Evolutionary conservation across 768 basidiomycete species (phyloP).

Genomic region (Rhodotorula graminis): DNA sequence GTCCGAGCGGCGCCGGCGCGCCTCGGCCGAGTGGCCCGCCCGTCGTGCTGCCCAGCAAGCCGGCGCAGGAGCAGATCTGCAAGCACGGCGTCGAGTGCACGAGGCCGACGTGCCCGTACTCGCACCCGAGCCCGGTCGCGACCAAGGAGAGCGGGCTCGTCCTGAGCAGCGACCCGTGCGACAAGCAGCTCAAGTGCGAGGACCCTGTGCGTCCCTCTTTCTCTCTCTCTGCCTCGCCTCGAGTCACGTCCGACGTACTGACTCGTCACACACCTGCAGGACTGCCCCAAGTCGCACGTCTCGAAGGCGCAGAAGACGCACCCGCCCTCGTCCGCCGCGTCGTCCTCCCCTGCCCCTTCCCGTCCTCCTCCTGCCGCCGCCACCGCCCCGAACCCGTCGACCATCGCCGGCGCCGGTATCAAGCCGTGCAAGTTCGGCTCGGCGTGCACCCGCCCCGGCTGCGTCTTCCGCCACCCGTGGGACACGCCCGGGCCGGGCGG

Average conservation of each 20-base stretch:
- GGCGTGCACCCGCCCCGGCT: conserved; percentile 63
- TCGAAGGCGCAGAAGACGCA: conserved; percentile 39
- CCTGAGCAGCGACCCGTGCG: conserved; percentile 86
- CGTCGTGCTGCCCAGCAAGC: conserved; percentile 46
- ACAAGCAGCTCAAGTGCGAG: conserved; percentile 78
- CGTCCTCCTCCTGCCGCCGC: not conserved
- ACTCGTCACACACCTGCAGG: conserved; percentile 18
- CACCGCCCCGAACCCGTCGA: conserved; percentile 23
- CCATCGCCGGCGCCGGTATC: conserved; percentile 21
- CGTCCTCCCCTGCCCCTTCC: conserved; percentile 6
- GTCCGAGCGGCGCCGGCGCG: conserved; percentile 16
- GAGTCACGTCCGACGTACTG: not conserved
- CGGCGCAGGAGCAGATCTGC: conserved; percentile 58
- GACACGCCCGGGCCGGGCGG: conserved; percentile 46
- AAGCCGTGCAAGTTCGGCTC: conserved; percentile 55
- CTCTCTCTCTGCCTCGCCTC: not conserved
- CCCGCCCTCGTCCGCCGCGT: not conserved
- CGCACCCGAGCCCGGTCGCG: conserved; percentile 95
- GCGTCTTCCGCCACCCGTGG: conserved; percentile 64
- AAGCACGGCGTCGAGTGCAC: conserved; percentile 88
- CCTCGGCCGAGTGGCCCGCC: conserved; percentile 28
- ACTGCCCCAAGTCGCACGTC: conserved; percentile 44
- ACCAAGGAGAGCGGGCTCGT: conserved; percentile 92
- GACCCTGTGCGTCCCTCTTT: conserved; percentile 58
- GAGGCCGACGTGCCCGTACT: conserved; percentile 80